Base-by-base conservation (phyloP, 805 yeast genomes). In the Ogataea kodamae region DNA sequence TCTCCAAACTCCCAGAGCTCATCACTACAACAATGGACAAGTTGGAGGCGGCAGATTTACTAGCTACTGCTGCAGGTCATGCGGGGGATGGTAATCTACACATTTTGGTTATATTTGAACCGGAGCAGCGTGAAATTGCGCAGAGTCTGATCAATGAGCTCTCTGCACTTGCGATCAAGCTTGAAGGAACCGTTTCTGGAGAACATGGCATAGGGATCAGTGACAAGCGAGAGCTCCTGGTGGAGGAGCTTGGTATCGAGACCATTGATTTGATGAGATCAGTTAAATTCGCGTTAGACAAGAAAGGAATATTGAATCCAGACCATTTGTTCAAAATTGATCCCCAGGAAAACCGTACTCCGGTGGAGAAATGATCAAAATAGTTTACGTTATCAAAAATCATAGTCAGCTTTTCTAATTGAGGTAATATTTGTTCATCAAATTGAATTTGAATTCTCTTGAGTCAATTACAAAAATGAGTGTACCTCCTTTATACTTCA, bases 191-290 rank as follows among this genome's bases (percentile, higher is more conserved):
- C 2, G 78, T 87, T 45, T 81, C 88, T 4, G 95, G 95, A 21
- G 95, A 85, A 51, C 95, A 85, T 53, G 95, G 95, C 9, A 74
- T 86, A 23, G 95, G 95, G 6, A 70, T 79, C 25, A 89, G 90
- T 22, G 59, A 54, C 28, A 85, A 85, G 51, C 61, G 89, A 43
- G 72, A 70, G 18, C 76, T 67, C 39, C 56, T 85, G 20, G 61
- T 68, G 18, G 60, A 64, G 36, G 95, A 85, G 55, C 59, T 85
- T 17, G 94, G 92, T 1, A 65, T 65, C 4, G 79, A 72, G 1
- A 74, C 92, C 0, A 69, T 85, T 16, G 76, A 75, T 48, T 54
- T 78, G 22, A 85, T 85, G 95, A 71, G 94, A 54, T 71, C 70
- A 28, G 54, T 85, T 29, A 85, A 86, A 51, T 47, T 81, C 35